Evolutionary conservation across 768 basidiomycete species (phyloP).

Genomic region (Hygrocybe coccinea): DNA sequence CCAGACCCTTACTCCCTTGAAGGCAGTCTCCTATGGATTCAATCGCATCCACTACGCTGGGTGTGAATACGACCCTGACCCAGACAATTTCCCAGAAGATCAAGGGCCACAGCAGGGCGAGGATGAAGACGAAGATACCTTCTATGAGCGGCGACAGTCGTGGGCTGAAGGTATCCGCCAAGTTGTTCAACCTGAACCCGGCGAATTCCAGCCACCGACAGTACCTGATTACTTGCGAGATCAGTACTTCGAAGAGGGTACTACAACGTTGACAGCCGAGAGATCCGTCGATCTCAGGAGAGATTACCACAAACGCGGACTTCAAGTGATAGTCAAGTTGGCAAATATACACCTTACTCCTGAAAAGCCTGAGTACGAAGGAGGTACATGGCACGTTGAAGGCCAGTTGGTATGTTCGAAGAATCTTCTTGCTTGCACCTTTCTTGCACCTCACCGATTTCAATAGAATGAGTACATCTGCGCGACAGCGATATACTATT

Average conservation of each 20-base stretch:
- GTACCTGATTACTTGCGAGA: too few species aligned
- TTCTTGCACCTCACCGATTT: neutral
- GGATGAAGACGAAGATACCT: too few species aligned
- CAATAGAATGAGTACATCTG: slow-evolving; percentile 26
- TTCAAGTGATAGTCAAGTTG: slow-evolving; percentile 32
- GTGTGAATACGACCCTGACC: slow-evolving; percentile 7
- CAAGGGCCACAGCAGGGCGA: neutral
- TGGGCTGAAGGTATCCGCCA: slow-evolving; percentile 3
- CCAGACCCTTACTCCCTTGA: slow-evolving; percentile 19
- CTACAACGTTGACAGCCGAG: neutral
- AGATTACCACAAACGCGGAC: slow-evolving; percentile 9
- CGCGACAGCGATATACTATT: slow-evolving; percentile 26
- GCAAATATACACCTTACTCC: slow-evolving; percentile 33
- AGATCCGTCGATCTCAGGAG: slow-evolving; percentile 6
- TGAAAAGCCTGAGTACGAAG: slow-evolving; percentile 33
- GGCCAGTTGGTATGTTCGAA: slow-evolving; percentile 18
- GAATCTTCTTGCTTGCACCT: neutral
- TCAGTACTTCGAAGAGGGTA: too few species aligned
- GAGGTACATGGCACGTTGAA: slow-evolving; percentile 39
- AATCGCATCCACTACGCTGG: slow-evolving; percentile 7
- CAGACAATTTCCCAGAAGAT: slow-evolving; percentile 3
- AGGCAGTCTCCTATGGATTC: neutral
- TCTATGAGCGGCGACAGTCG: too few species aligned
- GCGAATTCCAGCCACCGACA: slow-evolving; percentile 5
- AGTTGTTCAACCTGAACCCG: slow-evolving; percentile 12